Evolutionary conservation across 768 basidiomycete genomes (phyloP), one percentile per base, ranked within the genome.

Genomic region (Termitomyces sp.): DNA sequence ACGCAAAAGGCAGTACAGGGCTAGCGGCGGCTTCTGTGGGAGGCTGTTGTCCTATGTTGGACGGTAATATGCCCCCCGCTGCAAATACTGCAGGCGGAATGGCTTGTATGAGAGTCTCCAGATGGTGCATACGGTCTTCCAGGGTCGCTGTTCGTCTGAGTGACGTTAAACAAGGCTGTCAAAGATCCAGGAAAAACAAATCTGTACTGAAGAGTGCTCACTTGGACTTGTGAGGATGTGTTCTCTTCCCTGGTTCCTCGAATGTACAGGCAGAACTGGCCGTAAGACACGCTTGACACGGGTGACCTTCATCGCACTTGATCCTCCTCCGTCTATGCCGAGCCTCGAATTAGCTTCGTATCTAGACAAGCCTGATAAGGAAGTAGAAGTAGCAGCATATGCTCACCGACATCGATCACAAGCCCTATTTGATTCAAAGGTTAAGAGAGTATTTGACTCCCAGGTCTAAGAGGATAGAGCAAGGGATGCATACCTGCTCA

Each of bases 391-490:
- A 53, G 44, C 28, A 43, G 11, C 40, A 48, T 39, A 17, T 34
- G 61, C 88, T 79, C 74, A 92, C 89, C 91, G 84, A 76, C 91
- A 93, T 58, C 91, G 88, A 79, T 93, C 91, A 77, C 91, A 93
- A 57, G 91, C 90, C 68, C 91, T 92, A 61, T 34, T 56, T n/a
- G 37, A 59, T 45, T 63, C 61, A 59, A 48, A 43, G 45, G 34
- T 52, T 11, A 58, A 42, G 41, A 43, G 30, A 32, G 52, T 34
- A 30, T 19, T 40, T 17, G 51, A 48, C 37, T 43, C 35, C 25
- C 40, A 32, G 43, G 14, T 46, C 41, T 16, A 19, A 28, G 45
- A 21, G 51, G 37, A n/a, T 27, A 12, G 39, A 43, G 37, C 41
- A 30, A 61, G 47, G 54, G 52, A 5, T 56, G 68, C 80, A 39